Evolutionary conservation across 1,284 basidiomycete species (phyloP), one percentile per base, ranked within the genome.

Genomic region (Irpex lacteus): DNA sequence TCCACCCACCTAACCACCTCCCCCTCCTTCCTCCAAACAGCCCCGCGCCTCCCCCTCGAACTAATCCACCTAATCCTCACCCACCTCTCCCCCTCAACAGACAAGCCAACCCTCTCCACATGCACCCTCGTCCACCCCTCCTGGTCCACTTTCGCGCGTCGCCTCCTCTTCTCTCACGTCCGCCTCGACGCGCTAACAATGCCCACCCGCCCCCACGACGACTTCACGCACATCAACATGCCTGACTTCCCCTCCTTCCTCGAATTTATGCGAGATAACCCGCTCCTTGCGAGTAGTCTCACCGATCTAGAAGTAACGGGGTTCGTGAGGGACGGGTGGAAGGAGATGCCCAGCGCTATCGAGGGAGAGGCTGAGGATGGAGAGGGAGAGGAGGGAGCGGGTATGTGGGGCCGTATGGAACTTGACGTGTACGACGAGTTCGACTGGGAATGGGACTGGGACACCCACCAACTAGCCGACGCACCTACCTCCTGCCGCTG

Each of bases 31-130:
- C 11, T 56, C 13, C 21, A 56, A 3, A 3, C 54, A 21, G 9
- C 49, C 11, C 52, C 61, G 8, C 40, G 55, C 19, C 26, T 62
- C 26, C 61, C 61, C 1, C 55, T 19, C n/a, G 55, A 62, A 37
- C 61, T 62, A 18, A 21, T 58, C 21, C 26, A 52, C 56, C 4
- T 47, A 7, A 50, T 62, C 15, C 49, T 62, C 32, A n/a, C 26
- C 19, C 8, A 50, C 9, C 38, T 62, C 54, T 26, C 18, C 26
- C 9, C 34, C 7, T n/a, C n/a, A 2, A 34, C 34, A 1, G 61
- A 62, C 40, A 62, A 62, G 15, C 40, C 19, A 9, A 59, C 61
- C 19, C 54, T 62, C 21, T 52, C 44, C 19, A 2, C 37, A 32
- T 58, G 55, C 47, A 13, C 47, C 1, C 44, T 62, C 5, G 55